Percentiles rank a stretch among this genome's conserved stretches.
Evolutionary conservation across 192 early-diverging fungal genomes (phyloP).

Genomic region (Cetraspora pellucida): DNA sequence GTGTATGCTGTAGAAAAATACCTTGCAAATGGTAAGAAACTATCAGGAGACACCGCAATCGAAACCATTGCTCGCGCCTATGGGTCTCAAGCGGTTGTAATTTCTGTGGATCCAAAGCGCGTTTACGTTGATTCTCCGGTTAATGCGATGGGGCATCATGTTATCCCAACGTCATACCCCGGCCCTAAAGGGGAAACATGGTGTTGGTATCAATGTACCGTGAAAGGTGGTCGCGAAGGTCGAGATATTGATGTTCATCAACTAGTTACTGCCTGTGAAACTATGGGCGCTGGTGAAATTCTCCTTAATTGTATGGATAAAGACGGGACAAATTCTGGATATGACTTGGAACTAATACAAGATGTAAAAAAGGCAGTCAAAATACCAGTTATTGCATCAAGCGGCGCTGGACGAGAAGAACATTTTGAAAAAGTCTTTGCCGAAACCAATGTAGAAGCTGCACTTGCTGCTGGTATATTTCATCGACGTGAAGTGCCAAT

Average conservation of each 20-base stretch:
- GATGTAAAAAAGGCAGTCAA: slow-evolving; percentile 76
- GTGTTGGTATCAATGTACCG: slow-evolving; percentile 99
- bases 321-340: slow-evolving; percentile 98
- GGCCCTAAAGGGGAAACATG: slow-evolving; percentile 93
- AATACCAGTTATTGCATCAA: slow-evolving; percentile 98
- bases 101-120: slow-evolving; percentile 95
- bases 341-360: slow-evolving; percentile 83
- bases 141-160: slow-evolving; percentile 75
- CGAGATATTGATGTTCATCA: slow-evolving; percentile 94
- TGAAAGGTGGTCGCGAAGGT: slow-evolving; percentile 95
- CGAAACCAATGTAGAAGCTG: slow-evolving; percentile 90
- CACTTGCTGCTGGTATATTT: slow-evolving; percentile 98
- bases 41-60: slow-evolving; percentile 82
- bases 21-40: slow-evolving; percentile 53
- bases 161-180: slow-evolving; percentile 64
- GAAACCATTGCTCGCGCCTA: slow-evolving; percentile 94
- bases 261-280: slow-evolving; percentile 84
- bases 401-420: slow-evolving; percentile 83
- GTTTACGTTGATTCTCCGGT: slow-evolving; percentile 84
- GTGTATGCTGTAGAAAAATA: slow-evolving; percentile 95
- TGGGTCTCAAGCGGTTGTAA: slow-evolving; percentile 97
- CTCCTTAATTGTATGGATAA: slow-evolving; percentile 99
- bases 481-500: slow-evolving; percentile 95
- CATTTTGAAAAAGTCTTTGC: slow-evolving; percentile 91
- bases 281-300: slow-evolving; percentile 95